phyloP scores from a whole-genome alignment of 1,284 basidiomycete genomes.

The Leucoagaricus sp. region DNA sequence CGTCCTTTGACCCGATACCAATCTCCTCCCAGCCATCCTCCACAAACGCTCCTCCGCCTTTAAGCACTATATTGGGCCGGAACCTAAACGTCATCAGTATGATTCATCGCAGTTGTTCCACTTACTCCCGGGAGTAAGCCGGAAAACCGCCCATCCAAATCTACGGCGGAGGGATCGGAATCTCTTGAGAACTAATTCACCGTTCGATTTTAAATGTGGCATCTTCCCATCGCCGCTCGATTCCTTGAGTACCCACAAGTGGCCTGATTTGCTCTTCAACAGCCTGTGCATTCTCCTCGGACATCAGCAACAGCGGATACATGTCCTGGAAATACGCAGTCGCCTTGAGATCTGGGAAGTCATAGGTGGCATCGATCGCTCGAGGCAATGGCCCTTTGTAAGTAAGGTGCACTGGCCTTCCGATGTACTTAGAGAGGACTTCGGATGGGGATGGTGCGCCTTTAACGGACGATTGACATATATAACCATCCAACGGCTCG shows the following conservation, averaged over 20 bases:
- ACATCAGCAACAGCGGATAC: constrained; percentile 66
- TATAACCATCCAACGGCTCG: constrained; percentile 59
- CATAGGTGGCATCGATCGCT: constrained; percentile 46
- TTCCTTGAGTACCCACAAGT: constrained; percentile 55
- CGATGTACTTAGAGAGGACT: constrained; percentile 61
- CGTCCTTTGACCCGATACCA: constrained; percentile 40
- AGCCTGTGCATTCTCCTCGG: constrained; percentile 59
- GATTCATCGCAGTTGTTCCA: background rate
- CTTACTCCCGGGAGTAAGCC: constrained; percentile 3
- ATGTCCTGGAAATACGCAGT: constrained; percentile 68
- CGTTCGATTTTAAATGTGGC: constrained; percentile 61
- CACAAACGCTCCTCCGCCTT: constrained; percentile 52
- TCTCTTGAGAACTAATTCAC: constrained; percentile 34
- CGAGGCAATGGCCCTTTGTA: constrained; percentile 66
- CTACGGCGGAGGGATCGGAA: background rate
- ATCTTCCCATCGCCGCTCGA: constrained; percentile 57
- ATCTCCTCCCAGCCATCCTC: constrained; percentile 61
- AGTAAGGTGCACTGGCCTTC: constrained; percentile 58
- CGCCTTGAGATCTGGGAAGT: constrained; percentile 58
- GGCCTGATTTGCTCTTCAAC: constrained; percentile 47
- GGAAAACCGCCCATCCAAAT: background rate
- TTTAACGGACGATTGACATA: constrained; percentile 46
- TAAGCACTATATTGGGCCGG: constrained; percentile 71
- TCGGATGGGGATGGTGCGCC: constrained; percentile 40
- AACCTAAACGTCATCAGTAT: constrained; percentile 47